Evolutionary conservation across 2,329 filamentous ascomycete genomes (phyloP).

Genomic region (Aschersonia sp.): DNA sequence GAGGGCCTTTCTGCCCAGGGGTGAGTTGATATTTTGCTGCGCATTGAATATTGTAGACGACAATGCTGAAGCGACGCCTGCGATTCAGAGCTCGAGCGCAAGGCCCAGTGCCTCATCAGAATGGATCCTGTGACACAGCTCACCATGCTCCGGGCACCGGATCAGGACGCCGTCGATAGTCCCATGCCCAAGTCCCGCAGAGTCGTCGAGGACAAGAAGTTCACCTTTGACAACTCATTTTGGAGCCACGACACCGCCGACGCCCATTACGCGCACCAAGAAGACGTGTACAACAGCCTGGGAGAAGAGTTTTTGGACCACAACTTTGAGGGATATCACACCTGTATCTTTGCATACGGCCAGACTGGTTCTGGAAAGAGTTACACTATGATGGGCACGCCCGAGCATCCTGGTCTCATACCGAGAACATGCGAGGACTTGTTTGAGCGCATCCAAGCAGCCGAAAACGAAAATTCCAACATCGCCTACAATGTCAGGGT

Average conservation of each 20-base stretch:
- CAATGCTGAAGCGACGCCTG: too few species aligned
- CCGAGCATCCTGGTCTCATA: slow-evolving; percentile 79
- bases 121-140: slow-evolving; percentile 84
- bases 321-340: slow-evolving; percentile 98
- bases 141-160: slow-evolving; percentile 66
- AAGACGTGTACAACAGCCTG: slow-evolving; percentile 84
- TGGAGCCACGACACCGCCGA: slow-evolving; percentile 81
- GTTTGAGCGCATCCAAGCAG: slow-evolving; percentile 78
- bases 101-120: slow-evolving; percentile 70
- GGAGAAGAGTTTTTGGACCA: slow-evolving; percentile 97
- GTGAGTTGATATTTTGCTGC: slow-evolving; percentile 14
- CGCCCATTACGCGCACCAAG: slow-evolving; percentile 79
- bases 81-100: slow-evolving; percentile 60
- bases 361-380: slow-evolving; percentile 97
- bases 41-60: too few species aligned
- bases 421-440: slow-evolving; percentile 91
- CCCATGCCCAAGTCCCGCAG: slow-evolving; percentile 53
- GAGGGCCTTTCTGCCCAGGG: slow-evolving; percentile 63
- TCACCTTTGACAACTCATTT: slow-evolving; percentile 96
- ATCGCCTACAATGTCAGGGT: slow-evolving; percentile 96
- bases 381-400: slow-evolving; percentile 93
- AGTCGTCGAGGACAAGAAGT: slow-evolving; percentile 72
- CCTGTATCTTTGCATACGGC: slow-evolving; percentile 96
- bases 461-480: slow-evolving; percentile 66
- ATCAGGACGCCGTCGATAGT: slow-evolving; percentile 25